Evolutionary conservation across 192 early-diverging fungal genomes (phyloP), one percentile per base, ranked within the genome.

Genomic region (Oehlia diaphana): DNA sequence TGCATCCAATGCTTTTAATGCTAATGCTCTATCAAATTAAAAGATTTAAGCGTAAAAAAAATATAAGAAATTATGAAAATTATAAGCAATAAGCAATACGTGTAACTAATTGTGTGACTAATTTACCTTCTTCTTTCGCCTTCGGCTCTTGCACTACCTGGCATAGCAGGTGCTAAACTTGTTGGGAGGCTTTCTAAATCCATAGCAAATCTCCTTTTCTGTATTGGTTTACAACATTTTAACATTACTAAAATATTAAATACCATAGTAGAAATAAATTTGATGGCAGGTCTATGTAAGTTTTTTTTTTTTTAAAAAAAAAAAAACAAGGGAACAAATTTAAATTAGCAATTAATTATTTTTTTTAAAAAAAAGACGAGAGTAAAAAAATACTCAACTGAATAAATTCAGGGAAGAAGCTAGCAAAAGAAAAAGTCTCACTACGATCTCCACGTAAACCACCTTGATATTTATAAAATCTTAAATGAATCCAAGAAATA

Each of bases 381-480:
- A 70, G 47, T 28, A 33, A 50, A 47, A 50, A 26, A 12, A 69
- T 42, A 42, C 63, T 44, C 19, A 83, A 93, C 92, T 93, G 92
- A 16, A 93, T 79, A 66, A 89, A 83, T 63, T 96, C 94, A 4
- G 97, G 97, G 83, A 95, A 98, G 77, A 98, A 97, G 23, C 94
- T 94, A 2, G 86, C 89, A 75, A 98, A 93, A 0, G 93, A 92
- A 90, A 98, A 98, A 1, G 95, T 92, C 62, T 97, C 96, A 81
- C 93, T 94, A 31, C 94, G 90, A 80, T 97, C 97, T 64, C 97
- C 97, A 53, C 84, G 84, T 21, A 95, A 87, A 16, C 93, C 90
- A 78, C 95, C 94, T 68, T 96, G 89, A 35, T 86, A 77, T 73
- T 92, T 94, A 85, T 92, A 96, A 87, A 96, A 97, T 21, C 96